Percentiles rank a stretch among this genome's conserved stretches.
Conservation (phyloP, 805 yeast genomes). For the Suhomyces sp. region DNA sequence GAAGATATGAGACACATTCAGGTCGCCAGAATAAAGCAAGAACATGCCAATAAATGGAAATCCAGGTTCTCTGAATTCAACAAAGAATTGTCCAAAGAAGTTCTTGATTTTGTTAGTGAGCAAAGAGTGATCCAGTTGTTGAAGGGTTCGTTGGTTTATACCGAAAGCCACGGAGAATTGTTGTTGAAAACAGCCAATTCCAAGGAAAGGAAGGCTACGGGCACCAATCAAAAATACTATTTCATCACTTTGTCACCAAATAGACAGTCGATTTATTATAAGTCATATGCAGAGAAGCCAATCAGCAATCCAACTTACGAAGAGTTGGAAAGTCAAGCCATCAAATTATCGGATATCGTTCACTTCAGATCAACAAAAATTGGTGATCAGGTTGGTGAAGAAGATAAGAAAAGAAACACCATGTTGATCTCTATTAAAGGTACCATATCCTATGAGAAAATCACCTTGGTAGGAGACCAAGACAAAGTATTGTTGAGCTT, state of each 20-base stretch:
- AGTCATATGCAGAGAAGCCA: conserved; percentile 52
- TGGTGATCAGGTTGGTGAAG: conserved; percentile 39
- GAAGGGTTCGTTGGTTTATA: conserved; percentile 78
- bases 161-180: conserved; percentile 50
- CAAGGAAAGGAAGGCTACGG: conserved; percentile 15
- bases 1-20: conserved; percentile 55
- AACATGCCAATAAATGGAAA: conserved; percentile 44
- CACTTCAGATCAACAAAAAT: conserved; percentile 52
- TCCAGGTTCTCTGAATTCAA: conserved; percentile 47
- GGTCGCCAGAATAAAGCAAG: conserved; percentile 38
- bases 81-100: conserved; percentile 51
- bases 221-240: conserved; percentile 35
- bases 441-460: conserved; percentile 55
- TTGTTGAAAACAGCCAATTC: conserved; percentile 18
- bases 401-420: conserved; percentile 40
- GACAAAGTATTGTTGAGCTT: conserved; percentile 50
- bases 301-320: conserved; percentile 55
- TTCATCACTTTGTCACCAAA: conserved; percentile 67
- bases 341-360: conserved; percentile 51
- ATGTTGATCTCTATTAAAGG: conserved; percentile 55
- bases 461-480: conserved; percentile 46
- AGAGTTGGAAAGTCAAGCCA: conserved; percentile 49
- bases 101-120: conserved; percentile 67
- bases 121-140: conserved; percentile 70
- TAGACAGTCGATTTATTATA: conserved; percentile 56